phyloP scores from a whole-genome alignment of 106 monocot genomes.

The Posidonia australis region DNA sequence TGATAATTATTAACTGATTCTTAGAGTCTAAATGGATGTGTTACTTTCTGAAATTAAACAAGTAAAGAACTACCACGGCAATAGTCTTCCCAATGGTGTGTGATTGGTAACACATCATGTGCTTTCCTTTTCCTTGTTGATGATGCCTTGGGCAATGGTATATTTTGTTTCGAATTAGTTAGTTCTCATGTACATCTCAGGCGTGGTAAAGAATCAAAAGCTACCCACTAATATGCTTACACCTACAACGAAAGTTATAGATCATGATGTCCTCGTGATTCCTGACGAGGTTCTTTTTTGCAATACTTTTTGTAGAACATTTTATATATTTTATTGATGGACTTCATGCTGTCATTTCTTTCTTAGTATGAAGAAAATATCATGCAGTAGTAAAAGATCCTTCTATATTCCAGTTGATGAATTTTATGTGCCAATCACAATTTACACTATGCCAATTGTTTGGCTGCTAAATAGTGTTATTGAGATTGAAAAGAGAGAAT shows the following conservation, averaged over 20 bases:
- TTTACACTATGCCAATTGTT: no score
- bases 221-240: slow-evolving; percentile 79
- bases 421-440: no score
- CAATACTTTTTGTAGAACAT: no score
- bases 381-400: no score
- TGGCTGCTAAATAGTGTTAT: no score
- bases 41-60: no score
- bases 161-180: slow-evolving; percentile 1
- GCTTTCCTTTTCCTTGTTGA: not conserved
- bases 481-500: no score
- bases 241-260: slow-evolving; percentile 78
- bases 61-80: slow-evolving; percentile 78
- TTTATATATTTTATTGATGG: not conserved
- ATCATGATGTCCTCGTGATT: slow-evolving; percentile 95
- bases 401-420: no score
- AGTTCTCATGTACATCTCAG: slow-evolving; percentile 17
- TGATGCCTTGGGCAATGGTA: not conserved
- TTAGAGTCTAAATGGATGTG: no score
- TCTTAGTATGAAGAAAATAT: no score
- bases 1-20: no score
- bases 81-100: slow-evolving; percentile 70
- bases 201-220: slow-evolving; percentile 92
- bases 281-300: slow-evolving; percentile 72
- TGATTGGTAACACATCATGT: not conserved
- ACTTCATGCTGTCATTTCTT: no score